Percentiles rank a stretch among this genome's conserved stretches.
These are phyloP conservation scores for Hyaloperonospora brassicae DNA, from an alignment of 352 stramenopile genomes.

Conservation along the genomic window DNA sequence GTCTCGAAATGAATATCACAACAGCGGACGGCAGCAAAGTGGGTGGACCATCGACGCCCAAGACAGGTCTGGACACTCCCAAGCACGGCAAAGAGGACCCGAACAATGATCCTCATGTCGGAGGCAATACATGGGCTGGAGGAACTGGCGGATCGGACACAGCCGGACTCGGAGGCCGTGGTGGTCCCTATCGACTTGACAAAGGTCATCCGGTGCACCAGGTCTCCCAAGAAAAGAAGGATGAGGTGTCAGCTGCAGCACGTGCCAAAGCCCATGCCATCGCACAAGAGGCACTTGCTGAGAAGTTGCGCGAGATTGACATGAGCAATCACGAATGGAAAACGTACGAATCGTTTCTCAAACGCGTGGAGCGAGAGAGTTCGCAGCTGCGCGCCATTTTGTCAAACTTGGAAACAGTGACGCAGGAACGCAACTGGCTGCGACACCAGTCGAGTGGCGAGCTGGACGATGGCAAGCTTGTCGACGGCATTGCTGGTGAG, in stretches of 20 bases:
- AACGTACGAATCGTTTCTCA: constrained; percentile 72
- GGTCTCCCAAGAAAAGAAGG: constrained; percentile 90
- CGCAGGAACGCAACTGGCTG: constrained; percentile 88
- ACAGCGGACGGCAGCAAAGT: constrained; percentile 34
- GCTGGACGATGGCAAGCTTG: constrained; percentile 91
- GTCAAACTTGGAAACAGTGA: constrained; percentile 71
- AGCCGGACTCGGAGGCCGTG: constrained; percentile 86
- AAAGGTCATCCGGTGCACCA: constrained; percentile 91
- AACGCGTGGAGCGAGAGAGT: constrained; percentile 68
- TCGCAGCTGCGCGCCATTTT: constrained; percentile 73
- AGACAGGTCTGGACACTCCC: constrained; percentile 60
- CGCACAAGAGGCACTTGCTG: constrained; percentile 63
- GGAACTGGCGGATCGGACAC: constrained; percentile 91
- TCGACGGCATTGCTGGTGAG: constrained; percentile 90
- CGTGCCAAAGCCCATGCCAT: constrained; percentile 53
- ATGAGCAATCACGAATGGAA: constrained; percentile 79
- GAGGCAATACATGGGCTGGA: constrained; percentile 92
- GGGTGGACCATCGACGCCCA: constrained; percentile 42
- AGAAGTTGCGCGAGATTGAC: constrained; percentile 68
- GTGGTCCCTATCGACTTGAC: constrained; percentile 92
- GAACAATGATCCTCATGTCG: constrained; percentile 90
- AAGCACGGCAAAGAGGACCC: constrained; percentile 93
- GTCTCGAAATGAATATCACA: constrained; percentile 38
- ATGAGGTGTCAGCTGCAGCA: constrained; percentile 86
- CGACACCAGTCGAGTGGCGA: constrained; percentile 91